Base-by-base conservation (phyloP, 768 basidiomycete genomes). In the Russula vinacea region DNA sequence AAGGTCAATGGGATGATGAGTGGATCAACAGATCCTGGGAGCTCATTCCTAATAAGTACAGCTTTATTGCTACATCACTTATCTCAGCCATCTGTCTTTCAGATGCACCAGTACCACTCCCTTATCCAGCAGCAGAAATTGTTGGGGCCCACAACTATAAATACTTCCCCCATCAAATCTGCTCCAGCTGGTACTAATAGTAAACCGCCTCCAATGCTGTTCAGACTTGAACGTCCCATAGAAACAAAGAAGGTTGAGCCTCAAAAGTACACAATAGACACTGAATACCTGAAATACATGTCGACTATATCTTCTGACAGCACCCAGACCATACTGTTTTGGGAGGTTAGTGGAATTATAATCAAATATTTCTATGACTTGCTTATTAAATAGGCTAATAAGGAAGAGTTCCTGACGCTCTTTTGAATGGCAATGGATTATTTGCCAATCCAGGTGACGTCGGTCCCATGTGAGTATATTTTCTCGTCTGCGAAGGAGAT, bases 401-500 rank as follows among this genome's bases (percentile, higher is more conserved):
- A 7, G 10, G 10, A 10, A 7, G 35, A 53, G 19, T 53, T 53
- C 19, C 52, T 33, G 8, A 53, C 33, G 9, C 19, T 53, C 3
- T 53, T 53, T 16, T 1, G 7, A 35, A 53, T 51, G 1, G 50
- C 50, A 1, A 13, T 51, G 13, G 32, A 58, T 11, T 58, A 47
- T 45, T 26, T 58, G 1, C 56, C 32, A 1, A 14, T 58, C 2
- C 37, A 58, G 44, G 35, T 10, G 10, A 35, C 10, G 6, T 35
- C 35, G 6, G 35, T 35, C 4, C 35, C 35, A 8, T 35, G 52
- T n/a, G 24, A 53, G 19, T 10, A 14, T 35, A 33, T 53, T 5
- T 53, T 53, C 45, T 58, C 40, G 2, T 57, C 56, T 22, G 40
- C 40, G 32, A 56, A 56, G 40, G 40, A 56, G 32, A 56, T 10